Conservation (phyloP, 2,329 filamentous ascomycete species). For the Colletotrichum sp. region DNA sequence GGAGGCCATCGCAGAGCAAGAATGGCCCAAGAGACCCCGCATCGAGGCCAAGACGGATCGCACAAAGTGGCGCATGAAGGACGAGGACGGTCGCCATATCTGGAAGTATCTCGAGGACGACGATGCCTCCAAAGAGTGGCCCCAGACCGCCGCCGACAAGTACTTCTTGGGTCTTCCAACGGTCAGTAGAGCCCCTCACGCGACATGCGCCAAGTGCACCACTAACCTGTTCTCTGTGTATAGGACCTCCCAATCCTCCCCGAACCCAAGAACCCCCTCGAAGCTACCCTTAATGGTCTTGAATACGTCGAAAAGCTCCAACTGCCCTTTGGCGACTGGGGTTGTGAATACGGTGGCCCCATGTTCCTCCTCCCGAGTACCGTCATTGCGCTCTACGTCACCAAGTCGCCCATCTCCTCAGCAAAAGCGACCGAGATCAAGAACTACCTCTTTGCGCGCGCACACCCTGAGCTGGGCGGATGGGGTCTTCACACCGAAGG, state of each 20-base stretch:
- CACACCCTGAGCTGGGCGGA: conserved; percentile 87
- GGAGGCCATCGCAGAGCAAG: conserved; percentile 38
- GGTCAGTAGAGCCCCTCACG: conserved; percentile 50
- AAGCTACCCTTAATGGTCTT: conserved; percentile 82
- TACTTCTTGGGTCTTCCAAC: conserved; percentile 82
- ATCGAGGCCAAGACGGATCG: conserved; percentile 73
- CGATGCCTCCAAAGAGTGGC: conserved; percentile 76
- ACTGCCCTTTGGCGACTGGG: conserved; percentile 90
- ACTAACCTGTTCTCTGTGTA: background rate
- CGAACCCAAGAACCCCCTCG: conserved; percentile 72
- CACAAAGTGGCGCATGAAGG: conserved; percentile 81
- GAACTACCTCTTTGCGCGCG: conserved; percentile 87
- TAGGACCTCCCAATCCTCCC: conserved; percentile 79
- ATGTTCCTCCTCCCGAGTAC: conserved; percentile 93
- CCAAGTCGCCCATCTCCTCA: conserved; percentile 82
- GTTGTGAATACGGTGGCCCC: conserved; percentile 94
- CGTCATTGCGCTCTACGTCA: conserved; percentile 86
- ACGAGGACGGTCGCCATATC: conserved; percentile 85
- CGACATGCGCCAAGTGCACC: background rate
- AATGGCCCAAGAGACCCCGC: conserved; percentile 50
- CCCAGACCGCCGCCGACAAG: conserved; percentile 87
- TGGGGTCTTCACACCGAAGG: conserved; percentile 97
- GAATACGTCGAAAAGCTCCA: conserved; percentile 91
- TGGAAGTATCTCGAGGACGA: conserved; percentile 90
- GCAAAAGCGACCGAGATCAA: conserved; percentile 87